Conservation (phyloP, 78 protist genomes). For the Dictyostelium purpureum region DNA sequence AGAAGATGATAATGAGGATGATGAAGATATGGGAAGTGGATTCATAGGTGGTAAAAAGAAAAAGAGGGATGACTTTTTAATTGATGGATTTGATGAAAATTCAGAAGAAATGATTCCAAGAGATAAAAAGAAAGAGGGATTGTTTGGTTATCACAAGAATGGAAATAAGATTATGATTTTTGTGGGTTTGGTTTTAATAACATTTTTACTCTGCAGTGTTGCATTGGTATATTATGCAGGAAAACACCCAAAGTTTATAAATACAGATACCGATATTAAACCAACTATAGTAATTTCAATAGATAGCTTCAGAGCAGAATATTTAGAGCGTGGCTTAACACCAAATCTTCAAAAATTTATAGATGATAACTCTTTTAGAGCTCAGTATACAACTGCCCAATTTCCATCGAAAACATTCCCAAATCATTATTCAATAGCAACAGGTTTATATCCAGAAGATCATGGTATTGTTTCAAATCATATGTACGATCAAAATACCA, state of each 20-base stretch:
- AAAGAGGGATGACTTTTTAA: not conserved
- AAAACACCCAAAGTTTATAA: not conserved
- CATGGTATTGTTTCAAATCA: constrained; percentile 50
- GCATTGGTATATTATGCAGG: not conserved
- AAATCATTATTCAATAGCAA: constrained; percentile 60
- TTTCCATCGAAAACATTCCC: constrained; percentile 76
- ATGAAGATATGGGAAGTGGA: not conserved
- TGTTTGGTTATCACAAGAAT: not conserved
- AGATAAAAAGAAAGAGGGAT: not conserved
- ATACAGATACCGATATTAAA: not conserved
- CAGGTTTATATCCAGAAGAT: constrained; percentile 60
- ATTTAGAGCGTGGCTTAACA: constrained; percentile 31
- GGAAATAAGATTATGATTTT: not conserved
- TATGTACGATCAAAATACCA: not conserved
- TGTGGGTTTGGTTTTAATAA: not conserved
- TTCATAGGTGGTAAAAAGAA: not conserved
- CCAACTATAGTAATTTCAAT: constrained; percentile 44
- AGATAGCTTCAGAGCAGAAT: constrained; percentile 59
- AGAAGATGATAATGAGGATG: constrained; percentile 2
- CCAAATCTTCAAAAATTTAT: constrained; percentile 4
- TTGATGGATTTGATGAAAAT: not conserved
- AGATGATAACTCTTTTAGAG: not conserved
- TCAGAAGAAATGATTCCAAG: not conserved
- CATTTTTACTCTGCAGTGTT: not conserved
- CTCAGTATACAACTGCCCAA: constrained; percentile 28